Conservation (phyloP, 768 basidiomycete species). For the Leucosporidium scottii region DNA sequence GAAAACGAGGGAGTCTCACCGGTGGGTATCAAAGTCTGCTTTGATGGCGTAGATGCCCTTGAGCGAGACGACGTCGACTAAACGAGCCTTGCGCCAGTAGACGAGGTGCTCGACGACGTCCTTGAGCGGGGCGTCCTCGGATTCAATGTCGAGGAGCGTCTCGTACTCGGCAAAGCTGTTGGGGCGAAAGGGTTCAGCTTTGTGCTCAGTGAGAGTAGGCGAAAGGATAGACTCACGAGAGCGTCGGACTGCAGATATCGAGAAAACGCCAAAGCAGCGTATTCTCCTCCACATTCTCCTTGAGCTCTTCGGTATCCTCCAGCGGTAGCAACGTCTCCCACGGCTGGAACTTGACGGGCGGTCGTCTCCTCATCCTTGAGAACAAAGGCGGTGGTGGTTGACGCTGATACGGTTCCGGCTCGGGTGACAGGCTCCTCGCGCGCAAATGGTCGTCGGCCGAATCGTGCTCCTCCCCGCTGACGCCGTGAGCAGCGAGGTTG, state of each 20-base stretch:
- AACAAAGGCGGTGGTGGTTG: conserved; percentile 18
- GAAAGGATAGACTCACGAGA: conserved; percentile 56
- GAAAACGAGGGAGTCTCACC: conserved; percentile 50
- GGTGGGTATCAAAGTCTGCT: conserved; percentile 49
- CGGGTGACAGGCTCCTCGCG: conserved; percentile 11
- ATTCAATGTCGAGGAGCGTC: conserved; percentile 70
- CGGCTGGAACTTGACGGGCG: conserved; percentile 52
- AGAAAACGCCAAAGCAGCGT: conserved; percentile 50
- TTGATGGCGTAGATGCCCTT: conserved; percentile 76
- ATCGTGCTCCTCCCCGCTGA: neutral
- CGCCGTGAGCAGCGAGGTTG: conserved; percentile 15
- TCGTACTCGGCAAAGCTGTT: conserved; percentile 62
- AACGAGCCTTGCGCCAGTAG: conserved; percentile 77
- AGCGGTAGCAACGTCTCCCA: conserved; percentile 87
- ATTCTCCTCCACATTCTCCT: conserved; percentile 50
- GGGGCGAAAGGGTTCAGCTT: neutral
- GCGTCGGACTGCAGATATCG: conserved; percentile 61
- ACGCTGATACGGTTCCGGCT: neutral
- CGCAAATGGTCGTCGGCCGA: neutral
- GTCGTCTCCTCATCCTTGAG: conserved; percentile 42
- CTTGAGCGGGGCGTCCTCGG: conserved; percentile 48
- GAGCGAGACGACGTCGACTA: conserved; percentile 76
- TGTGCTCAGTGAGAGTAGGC: neutral
- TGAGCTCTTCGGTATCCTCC: conserved; percentile 55
- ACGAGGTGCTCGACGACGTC: conserved; percentile 81